Percentiles rank a stretch among this genome's conserved stretches.
Conservation (phyloP, 768 basidiomycete species). For the Mrakia frigida region DNA sequence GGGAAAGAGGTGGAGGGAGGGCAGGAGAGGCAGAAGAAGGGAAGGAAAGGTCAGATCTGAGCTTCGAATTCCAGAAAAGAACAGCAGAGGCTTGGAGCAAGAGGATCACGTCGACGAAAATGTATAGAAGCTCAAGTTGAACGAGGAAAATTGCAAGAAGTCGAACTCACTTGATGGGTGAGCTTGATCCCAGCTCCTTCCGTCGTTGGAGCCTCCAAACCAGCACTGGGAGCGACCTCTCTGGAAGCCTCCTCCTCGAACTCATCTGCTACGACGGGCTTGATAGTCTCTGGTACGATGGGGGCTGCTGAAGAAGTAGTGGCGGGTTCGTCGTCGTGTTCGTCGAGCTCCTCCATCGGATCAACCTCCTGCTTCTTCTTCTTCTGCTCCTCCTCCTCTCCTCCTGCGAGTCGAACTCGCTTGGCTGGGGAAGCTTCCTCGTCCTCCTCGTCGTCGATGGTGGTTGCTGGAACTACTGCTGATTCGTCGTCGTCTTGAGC, state of each 20-base stretch:
- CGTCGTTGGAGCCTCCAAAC: conserved; percentile 47
- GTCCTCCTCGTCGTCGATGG: not conserved
- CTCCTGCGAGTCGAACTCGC: conserved; percentile 25
- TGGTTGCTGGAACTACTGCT: not conserved
- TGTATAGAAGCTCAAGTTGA: not conserved
- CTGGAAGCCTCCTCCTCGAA: conserved; percentile 91
- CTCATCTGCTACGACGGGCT: conserved; percentile 81
- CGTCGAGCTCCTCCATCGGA: conserved; percentile 23
- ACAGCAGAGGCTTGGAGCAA: not conserved
- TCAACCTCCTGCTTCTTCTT: not conserved
- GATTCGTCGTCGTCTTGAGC: not conserved
- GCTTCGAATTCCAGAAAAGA: not conserved
- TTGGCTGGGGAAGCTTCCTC: conserved; percentile 31
- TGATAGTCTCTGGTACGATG: conserved; percentile 40
- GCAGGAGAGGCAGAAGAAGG: not conserved
- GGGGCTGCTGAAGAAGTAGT: not conserved
- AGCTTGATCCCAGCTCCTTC: conserved; percentile 55
- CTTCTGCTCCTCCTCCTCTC: not conserved
- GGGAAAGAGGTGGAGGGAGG: not conserved
- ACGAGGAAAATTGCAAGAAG: not conserved
- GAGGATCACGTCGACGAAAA: too few relatives aligned
- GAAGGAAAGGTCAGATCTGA: not conserved
- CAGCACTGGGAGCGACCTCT: conserved; percentile 74
- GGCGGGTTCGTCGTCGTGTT: conserved; percentile 1
- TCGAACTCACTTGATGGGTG: conserved; percentile 62